Conservation (phyloP, 2,329 filamentous ascomycete species). For the Aspergillus glaucus region DNA sequence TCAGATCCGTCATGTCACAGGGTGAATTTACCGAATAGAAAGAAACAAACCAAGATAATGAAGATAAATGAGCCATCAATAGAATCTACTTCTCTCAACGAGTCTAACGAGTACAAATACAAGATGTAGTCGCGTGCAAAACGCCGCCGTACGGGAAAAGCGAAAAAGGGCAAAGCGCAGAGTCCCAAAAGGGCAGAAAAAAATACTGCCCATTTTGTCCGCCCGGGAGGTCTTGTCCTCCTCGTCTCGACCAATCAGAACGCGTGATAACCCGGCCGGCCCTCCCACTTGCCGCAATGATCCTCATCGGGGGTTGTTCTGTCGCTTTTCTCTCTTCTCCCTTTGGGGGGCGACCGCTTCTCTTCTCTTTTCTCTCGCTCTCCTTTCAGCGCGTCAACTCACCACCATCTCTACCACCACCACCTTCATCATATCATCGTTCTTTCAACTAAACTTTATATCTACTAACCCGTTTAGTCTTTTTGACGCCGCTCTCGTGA, state of each 20-base stretch:
- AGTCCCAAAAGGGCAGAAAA: conserved; percentile 24
- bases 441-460: too few species aligned
- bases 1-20: too few species aligned
- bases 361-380: conserved; percentile 10
- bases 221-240: conserved; percentile 24
- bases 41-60: too few species aligned
- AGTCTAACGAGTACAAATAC: too few species aligned
- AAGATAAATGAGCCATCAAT: too few species aligned
- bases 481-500: too few species aligned
- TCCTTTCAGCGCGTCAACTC: conserved; percentile 2
- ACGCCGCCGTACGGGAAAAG: neutral
- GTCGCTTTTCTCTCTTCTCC: conserved; percentile 15
- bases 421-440: neutral
- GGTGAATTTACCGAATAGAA: too few species aligned
- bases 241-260: conserved; percentile 34
- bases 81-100: too few species aligned
- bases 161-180: neutral
- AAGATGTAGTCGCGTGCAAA: neutral
- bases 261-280: conserved; percentile 19
- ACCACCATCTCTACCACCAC: neutral
- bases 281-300: conserved; percentile 21
- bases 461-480: too few species aligned
- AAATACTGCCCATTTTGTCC: conserved; percentile 12
- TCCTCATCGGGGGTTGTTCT: conserved; percentile 11
- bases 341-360: conserved; percentile 9